Evolutionary conservation across 1,284 basidiomycete genomes (phyloP), one percentile per base, ranked within the genome.

Genomic region (Xerocomus amazonicus): DNA sequence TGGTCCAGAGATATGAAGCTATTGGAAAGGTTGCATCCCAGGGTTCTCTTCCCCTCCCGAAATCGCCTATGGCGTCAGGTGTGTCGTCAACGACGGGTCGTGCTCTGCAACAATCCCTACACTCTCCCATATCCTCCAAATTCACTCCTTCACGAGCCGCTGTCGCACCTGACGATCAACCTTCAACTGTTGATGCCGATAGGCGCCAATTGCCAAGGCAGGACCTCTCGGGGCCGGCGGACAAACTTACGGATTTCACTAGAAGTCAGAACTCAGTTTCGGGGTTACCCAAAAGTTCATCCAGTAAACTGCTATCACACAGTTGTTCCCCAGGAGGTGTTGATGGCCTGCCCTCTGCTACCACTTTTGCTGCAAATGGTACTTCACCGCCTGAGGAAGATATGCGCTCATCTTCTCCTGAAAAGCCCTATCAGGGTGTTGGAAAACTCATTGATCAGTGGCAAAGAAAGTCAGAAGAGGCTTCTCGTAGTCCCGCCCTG

Each of bases 391-490:
- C 64, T n/a, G 66, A 66, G 17, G 74, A 75, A 31, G 63, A 65
- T 14, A 34, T 59, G 41, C 70, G 76, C 16, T 72, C 83, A 14
- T 70, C 83, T 8, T 85, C 85, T 19, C 84, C 86, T 8, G 88
- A 91, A 60, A 76, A 77, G 48, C 83, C 86, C 35, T 91, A 84
- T 64, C 83, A 82, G 61, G 88, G 89, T 40, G 89, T 91, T 40
- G 84, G 87, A 33, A 85, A 77, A 67, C 74, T 91, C 37, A 91
- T 91, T 56, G 84, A 89, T 61, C 80, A 90, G 61, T 91, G 88
- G 89, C 86, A 91, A 67, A 79, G 78, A 54, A 90, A 86, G 69
- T 80, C 83, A n/a, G 84, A 83, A 57, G 79, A 78, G 35, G 60
- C 65, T 49, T 51, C 68, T 27, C 69, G 62, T 32, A 54, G 58